These are phyloP conservation scores for Sporothrix schenckii DNA, from an alignment of 2,329 filamentous ascomycete genomes.

Conservation along the genomic window DNA sequence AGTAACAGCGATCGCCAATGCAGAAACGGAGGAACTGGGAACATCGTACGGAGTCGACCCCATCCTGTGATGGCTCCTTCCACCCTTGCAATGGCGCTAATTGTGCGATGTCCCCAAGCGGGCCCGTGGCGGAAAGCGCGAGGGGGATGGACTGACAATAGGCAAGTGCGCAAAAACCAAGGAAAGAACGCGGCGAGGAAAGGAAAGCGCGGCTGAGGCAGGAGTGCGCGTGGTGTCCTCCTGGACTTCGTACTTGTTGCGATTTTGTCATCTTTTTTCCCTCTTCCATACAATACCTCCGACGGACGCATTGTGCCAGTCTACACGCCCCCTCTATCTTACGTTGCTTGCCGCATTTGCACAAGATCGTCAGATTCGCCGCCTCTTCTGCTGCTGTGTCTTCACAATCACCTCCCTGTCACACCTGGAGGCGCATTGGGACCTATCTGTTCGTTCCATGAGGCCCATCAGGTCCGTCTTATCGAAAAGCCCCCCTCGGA, in stretches of 20 bases:
- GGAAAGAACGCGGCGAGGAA: not conserved
- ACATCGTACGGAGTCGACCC: not conserved
- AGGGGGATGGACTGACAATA: not conserved
- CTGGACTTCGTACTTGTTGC: not conserved
- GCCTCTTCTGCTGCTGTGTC: not conserved
- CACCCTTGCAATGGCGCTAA: slow-evolving; percentile 17
- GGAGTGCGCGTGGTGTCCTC: not conserved
- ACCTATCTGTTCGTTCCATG: not conserved
- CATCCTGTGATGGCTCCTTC: no score
- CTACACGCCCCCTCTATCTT: not conserved
- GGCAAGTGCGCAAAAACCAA: slow-evolving; percentile 7
- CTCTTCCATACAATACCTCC: slow-evolving; percentile 11
- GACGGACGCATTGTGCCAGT: not conserved
- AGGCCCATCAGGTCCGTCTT: not conserved
- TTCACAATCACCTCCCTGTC: slow-evolving; percentile 2
- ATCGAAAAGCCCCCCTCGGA: not conserved
- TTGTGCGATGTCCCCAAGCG: not conserved
- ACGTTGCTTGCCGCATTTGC: not conserved
- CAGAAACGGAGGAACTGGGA: not conserved
- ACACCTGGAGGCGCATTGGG: not conserved
- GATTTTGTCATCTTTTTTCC: not conserved
- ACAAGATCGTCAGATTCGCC: slow-evolving; percentile 1
- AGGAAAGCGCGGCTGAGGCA: slow-evolving; percentile 18
- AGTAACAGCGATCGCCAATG: slow-evolving; percentile 18
- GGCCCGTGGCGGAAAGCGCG: no score